Evolutionary conservation across 1,139 yeast species (phyloP).

Genomic region (Kodamaea derodonti): DNA sequence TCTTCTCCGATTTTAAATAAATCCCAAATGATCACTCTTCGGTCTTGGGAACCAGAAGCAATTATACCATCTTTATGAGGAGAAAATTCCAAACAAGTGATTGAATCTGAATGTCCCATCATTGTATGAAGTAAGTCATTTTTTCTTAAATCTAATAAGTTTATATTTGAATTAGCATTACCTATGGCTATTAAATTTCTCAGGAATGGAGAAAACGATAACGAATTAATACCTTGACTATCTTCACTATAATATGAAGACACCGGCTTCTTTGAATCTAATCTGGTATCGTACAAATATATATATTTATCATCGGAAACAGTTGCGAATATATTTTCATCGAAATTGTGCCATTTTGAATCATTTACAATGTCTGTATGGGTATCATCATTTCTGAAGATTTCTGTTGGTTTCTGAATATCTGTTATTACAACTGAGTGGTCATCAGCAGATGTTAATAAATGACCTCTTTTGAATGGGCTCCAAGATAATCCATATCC

Average conservation of each 20-base stretch:
- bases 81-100: slow-evolving; percentile 68
- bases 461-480: slow-evolving; percentile 39
- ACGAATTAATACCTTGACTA: slow-evolving; percentile 52
- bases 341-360: slow-evolving; percentile 62
- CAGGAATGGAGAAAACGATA: slow-evolving; percentile 64
- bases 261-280: slow-evolving; percentile 19
- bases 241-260: slow-evolving; percentile 28
- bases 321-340: slow-evolving; percentile 53
- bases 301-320: slow-evolving; percentile 64
- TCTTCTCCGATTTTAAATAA: slow-evolving; percentile 70
- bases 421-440: slow-evolving; percentile 59
- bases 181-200: slow-evolving; percentile 61
- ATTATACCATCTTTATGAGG: slow-evolving; percentile 67
- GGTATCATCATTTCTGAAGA: slow-evolving; percentile 22
- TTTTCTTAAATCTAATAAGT: slow-evolving; percentile 57
- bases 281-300: slow-evolving; percentile 42
- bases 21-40: slow-evolving; percentile 75
- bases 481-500: slow-evolving; percentile 77
- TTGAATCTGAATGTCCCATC: slow-evolving; percentile 73
- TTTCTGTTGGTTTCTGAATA: slow-evolving; percentile 17
- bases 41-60: slow-evolving; percentile 71
- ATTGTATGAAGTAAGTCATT: slow-evolving; percentile 54
- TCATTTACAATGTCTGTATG: slow-evolving; percentile 68
- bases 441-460: slow-evolving; percentile 66
- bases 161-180: slow-evolving; percentile 63